These are phyloP conservation scores for Eimeria acervulina DNA, from an alignment of 169 alveolate genomes.

Conservation along the genomic window DNA sequence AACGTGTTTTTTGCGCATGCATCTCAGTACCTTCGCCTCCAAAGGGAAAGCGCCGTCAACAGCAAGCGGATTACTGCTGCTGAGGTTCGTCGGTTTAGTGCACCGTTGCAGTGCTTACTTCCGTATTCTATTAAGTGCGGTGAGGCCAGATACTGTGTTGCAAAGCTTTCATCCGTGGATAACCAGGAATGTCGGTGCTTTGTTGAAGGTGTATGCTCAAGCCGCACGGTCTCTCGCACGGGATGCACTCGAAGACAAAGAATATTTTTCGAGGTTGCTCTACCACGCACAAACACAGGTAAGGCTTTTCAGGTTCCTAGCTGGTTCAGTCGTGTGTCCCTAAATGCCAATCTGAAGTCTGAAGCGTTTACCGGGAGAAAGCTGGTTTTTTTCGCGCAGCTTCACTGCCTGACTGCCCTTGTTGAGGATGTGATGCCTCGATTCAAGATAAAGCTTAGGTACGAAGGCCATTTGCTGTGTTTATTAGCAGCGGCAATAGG, in stretches of 20 bases:
- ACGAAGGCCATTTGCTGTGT: not conserved
- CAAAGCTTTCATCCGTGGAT: not conserved
- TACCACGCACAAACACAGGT: constrained; percentile 43
- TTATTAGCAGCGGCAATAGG: not conserved
- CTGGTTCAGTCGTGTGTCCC: not conserved
- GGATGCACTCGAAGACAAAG: constrained; percentile 58
- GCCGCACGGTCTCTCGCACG: constrained; percentile 61
- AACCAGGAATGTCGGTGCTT: not conserved
- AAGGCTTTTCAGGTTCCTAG: not conserved
- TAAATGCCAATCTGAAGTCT: not conserved
- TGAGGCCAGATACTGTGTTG: not conserved
- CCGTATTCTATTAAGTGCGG: not conserved
- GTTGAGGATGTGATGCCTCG: constrained; percentile 54
- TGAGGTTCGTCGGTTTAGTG: constrained; percentile 40
- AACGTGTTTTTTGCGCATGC: not conserved
- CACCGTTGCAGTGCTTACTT: not conserved
- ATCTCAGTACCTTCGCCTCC: constrained; percentile 73
- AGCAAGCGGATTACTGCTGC: constrained; percentile 75
- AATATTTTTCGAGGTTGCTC: constrained; percentile 50
- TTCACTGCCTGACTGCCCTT: constrained; percentile 32
- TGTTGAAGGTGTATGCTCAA: constrained; percentile 43
- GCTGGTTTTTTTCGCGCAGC: constrained; percentile 36
- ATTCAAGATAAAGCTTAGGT: constrained; percentile 49
- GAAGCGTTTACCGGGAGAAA: not conserved
- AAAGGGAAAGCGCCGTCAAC: constrained; percentile 57